Base-by-base conservation (phyloP, 495 filamentous ascomycete genomes). In the Niebla homalea region DNA sequence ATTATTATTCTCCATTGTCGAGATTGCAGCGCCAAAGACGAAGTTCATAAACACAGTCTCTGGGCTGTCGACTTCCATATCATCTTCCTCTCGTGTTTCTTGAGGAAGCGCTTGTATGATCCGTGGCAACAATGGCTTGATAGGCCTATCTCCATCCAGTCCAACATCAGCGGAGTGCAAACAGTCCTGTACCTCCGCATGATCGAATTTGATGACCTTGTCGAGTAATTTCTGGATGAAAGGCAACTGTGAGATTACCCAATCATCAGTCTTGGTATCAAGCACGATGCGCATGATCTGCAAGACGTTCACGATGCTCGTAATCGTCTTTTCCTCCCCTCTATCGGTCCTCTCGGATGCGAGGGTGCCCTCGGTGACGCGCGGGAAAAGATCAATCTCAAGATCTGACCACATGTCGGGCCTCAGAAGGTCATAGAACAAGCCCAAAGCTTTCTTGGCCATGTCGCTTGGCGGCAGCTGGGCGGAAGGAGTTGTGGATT, bases 61-160 rank as follows among this genome's bases (percentile, higher is more conserved):
- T 5, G 78, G 70, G 5, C 76, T 68, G 49, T 87, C 83, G 15
- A 84, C 83, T 55, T 95, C 89, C 54, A 86, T 89, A 20, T 89
- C 88, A 58, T 94, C 86, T 45, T 92, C 87, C 64, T 94, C 94
- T 1, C 82, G 81, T 16, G 82, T 75, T 49, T 89, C 84, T 54
- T 92, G 85, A 7, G 93, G 92, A 26, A 96, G 74, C n/a, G 89
- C 86, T 60, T 94, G 81, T 20, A 99, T 74, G 35, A 96, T 82
- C 40, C 87, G 79, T 57, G 80, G 79, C 47, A 97, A 65, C 12
- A 87, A 80, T 4, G 93, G 81, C 47, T 73, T 72, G 47, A 85
- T 66, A 14, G 72, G 68, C 4, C 73, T 71, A 7, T 70, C 72
- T 26, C 78, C 76, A 37, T 85, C 80, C 46, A 76, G 75, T n/a